A percentile compares a stretch with the other conserved stretches of the same genome.
These are phyloP conservation scores for Mrakia frigida DNA, from an alignment of 768 basidiomycete genomes.

Conservation along the genomic window DNA sequence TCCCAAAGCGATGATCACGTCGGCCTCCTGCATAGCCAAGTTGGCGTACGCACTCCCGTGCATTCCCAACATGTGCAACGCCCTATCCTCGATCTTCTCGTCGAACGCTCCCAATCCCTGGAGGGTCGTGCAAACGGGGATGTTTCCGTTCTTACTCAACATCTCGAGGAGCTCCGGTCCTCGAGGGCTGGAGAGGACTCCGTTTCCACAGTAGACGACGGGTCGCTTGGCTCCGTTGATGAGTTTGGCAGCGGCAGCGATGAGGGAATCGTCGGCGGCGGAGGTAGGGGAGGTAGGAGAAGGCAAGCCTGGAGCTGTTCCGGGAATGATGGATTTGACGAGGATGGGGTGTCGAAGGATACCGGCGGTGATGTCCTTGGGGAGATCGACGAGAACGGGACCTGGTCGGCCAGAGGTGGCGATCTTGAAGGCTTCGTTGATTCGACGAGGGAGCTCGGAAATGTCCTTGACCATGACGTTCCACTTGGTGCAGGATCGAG, in stretches of 20 bases:
- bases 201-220: conserved; percentile 87
- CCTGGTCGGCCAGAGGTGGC: conserved; percentile 95
- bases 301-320: conserved; percentile 53
- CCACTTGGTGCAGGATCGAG: conserved; percentile 97
- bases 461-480: conserved; percentile 99
- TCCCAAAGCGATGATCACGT: conserved; percentile 95
- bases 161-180: conserved; percentile 76
- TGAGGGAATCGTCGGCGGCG: conserved; percentile 60
- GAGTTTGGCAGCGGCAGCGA: conserved; percentile 76
- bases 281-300: conserved; percentile 54
- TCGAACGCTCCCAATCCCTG: conserved; percentile 95
- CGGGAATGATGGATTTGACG: conserved; percentile 79
- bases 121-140: conserved; percentile 93
- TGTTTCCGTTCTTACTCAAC: conserved; percentile 78
- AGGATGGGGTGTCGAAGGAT: conserved; percentile 80
- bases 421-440: conserved; percentile 99
- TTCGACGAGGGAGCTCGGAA: conserved; percentile 83
- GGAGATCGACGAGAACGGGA: conserved; percentile 94
- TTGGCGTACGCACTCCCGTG: conserved; percentile 97
- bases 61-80: conserved; percentile 98
- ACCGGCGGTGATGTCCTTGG: conserved; percentile 96
- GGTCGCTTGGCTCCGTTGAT: conserved; percentile 90
- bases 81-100: conserved; percentile 69
- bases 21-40: conserved; percentile 93
- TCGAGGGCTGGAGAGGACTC: conserved; percentile 71